These are phyloP conservation scores for Tranzscheliella williamsii DNA, from an alignment of 1,284 basidiomycete species.

Conservation along the genomic window DNA sequence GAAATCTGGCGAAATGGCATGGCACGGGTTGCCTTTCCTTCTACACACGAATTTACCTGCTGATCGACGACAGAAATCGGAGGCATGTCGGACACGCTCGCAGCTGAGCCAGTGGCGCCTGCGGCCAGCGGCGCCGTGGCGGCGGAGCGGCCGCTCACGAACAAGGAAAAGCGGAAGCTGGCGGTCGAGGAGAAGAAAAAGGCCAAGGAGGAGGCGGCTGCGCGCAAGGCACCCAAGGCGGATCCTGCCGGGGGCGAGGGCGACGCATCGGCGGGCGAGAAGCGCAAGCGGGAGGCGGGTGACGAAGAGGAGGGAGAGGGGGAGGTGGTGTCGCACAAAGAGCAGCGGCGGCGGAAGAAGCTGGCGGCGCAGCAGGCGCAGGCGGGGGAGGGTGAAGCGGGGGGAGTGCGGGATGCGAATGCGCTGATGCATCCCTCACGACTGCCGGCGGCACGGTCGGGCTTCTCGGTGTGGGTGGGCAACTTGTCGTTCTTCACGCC, in stretches of 20 bases:
- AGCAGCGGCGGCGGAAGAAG: slow-evolving; percentile 48
- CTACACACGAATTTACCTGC: too few species aligned
- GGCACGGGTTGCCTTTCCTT: too few species aligned
- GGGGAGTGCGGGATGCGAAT: slow-evolving; percentile 28
- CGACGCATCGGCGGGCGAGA: background rate
- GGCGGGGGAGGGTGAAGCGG: background rate
- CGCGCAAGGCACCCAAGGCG: slow-evolving; percentile 3
- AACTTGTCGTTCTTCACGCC: slow-evolving; percentile 55
- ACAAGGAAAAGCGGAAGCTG: slow-evolving; percentile 49
- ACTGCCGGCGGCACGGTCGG: slow-evolving; percentile 42
- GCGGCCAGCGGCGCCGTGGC: too few species aligned
- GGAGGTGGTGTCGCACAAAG: slow-evolving; percentile 53
- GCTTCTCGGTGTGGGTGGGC: slow-evolving; percentile 69
- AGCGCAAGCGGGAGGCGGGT: background rate
- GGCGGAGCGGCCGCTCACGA: slow-evolving; percentile 22
- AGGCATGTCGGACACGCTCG: too few species aligned
- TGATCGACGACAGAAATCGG: too few species aligned
- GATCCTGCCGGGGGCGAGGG: background rate
- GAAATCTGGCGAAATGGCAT: too few species aligned
- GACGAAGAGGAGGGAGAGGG: slow-evolving; percentile 62
- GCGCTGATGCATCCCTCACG: slow-evolving; percentile 11
- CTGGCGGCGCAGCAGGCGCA: slow-evolving; percentile 12
- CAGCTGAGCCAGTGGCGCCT: too few species aligned
- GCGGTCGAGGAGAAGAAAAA: slow-evolving; percentile 32
- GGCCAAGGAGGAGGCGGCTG: slow-evolving; percentile 23